Evolutionary conservation across 2,329 filamentous ascomycete genomes (phyloP).

Genomic region (Botryotinia calthae): DNA sequence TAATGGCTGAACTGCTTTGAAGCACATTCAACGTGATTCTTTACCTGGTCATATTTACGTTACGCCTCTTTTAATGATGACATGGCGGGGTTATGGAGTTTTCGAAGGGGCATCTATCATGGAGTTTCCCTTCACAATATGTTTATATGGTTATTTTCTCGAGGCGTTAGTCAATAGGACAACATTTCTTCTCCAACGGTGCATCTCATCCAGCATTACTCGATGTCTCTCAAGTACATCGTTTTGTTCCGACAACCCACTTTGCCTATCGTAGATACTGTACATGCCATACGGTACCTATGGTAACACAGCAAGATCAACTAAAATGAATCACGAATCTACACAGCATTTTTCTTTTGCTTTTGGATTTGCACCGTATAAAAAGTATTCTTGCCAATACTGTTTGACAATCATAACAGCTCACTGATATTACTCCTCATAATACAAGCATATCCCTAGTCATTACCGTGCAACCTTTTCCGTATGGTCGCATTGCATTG

Average conservation of each 20-base stretch:
- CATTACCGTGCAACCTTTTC: neutral
- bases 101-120: slow-evolving; percentile 11
- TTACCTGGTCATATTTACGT: neutral
- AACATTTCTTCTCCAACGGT: neutral
- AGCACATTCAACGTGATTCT: slow-evolving; percentile 5
- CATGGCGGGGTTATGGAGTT: slow-evolving; percentile 16
- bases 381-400: neutral
- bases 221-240: neutral
- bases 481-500: slow-evolving; percentile 23
- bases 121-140: slow-evolving; percentile 9
- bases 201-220: neutral
- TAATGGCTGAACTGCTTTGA: slow-evolving; percentile 1
- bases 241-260: neutral
- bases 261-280: neutral
- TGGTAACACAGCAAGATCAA: neutral
- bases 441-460: slow-evolving; percentile 24
- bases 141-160: neutral
- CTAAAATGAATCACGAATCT: neutral
- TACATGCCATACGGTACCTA: slow-evolving; percentile 3
- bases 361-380: neutral
- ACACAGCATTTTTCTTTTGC: neutral
- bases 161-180: slow-evolving; percentile 5
- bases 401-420: neutral
- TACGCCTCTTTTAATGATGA: slow-evolving; percentile 12
- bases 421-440: neutral